Conservation (phyloP, 106 monocot species). For the Xerophyta viscosa region DNA sequence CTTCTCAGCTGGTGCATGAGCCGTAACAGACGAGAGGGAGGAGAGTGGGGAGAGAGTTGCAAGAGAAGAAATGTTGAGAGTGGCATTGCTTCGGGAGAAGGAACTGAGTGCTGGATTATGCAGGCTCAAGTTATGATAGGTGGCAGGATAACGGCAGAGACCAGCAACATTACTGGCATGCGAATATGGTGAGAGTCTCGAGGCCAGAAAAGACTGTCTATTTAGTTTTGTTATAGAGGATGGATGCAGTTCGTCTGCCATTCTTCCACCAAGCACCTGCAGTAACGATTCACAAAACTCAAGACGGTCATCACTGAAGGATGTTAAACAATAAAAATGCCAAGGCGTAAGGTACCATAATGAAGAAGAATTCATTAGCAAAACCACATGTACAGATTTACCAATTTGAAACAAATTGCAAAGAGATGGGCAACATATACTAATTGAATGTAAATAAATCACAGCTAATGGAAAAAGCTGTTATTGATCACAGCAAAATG, state of each 20-base stretch:
- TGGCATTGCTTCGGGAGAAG: background rate
- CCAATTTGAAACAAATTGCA: no score
- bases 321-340: no score
- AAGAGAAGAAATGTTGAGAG: conserved; percentile 6
- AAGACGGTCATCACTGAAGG: no score
- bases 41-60: conserved; percentile 11
- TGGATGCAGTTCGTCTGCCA: conserved; percentile 18
- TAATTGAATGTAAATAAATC: no score
- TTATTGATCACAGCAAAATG: no score
- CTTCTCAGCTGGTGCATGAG: conserved; percentile 21
- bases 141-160: conserved; percentile 1
- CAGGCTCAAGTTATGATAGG: conserved; percentile 2
- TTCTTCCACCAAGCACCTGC: conserved; percentile 4
- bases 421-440: no score
- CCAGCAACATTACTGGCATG: conserved; percentile 4
- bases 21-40: conserved; percentile 12
- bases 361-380: no score
- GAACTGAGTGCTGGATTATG: conserved; percentile 5
- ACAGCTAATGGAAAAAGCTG: no score
- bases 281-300: no score
- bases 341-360: no score
- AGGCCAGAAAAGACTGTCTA: conserved; percentile 9
- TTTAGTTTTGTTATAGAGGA: conserved; percentile 18
- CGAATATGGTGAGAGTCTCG: conserved; percentile 3
- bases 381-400: no score